These are phyloP conservation scores for Lactarius quietus DNA, from an alignment of 768 basidiomycete species.

Conservation along the genomic window DNA sequence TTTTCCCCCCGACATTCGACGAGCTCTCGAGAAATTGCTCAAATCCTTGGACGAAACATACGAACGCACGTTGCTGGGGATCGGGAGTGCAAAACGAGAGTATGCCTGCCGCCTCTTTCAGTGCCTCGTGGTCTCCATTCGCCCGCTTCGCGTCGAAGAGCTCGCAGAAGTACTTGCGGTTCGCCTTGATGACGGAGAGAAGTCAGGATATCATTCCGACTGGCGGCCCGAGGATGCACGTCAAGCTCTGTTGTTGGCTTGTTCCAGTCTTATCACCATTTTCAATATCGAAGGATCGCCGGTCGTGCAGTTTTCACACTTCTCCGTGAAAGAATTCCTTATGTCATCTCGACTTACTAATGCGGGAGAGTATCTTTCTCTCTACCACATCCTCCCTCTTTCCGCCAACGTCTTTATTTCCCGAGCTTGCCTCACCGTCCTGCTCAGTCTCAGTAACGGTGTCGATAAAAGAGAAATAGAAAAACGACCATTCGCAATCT, in stretches of 20 bases:
- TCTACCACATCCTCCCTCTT: neutral
- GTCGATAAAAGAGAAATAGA: neutral
- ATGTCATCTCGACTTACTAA: conserved; percentile 3
- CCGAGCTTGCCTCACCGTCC: conserved; percentile 2
- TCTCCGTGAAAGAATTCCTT: conserved; percentile 18
- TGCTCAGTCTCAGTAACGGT: neutral
- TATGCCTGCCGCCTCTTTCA: neutral
- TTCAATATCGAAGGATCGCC: neutral
- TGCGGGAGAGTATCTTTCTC: neutral
- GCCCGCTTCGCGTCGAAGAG: neutral
- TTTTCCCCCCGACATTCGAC: neutral
- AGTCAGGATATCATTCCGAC: neutral
- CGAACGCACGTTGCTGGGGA: neutral
- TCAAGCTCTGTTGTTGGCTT: neutral
- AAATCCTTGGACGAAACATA: neutral
- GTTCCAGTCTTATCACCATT: neutral
- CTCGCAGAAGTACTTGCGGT: neutral
- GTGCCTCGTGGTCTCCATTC: neutral
- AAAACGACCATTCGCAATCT: neutral
- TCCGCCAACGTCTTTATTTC: conserved; percentile 4
- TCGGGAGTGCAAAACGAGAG: neutral
- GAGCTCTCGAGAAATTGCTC: neutral
- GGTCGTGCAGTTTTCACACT: neutral
- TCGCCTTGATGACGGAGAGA: neutral
- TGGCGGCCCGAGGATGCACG: neutral